Evolutionary conservation across 768 basidiomycete species (phyloP).

Genomic region (Boletus sp.): DNA sequence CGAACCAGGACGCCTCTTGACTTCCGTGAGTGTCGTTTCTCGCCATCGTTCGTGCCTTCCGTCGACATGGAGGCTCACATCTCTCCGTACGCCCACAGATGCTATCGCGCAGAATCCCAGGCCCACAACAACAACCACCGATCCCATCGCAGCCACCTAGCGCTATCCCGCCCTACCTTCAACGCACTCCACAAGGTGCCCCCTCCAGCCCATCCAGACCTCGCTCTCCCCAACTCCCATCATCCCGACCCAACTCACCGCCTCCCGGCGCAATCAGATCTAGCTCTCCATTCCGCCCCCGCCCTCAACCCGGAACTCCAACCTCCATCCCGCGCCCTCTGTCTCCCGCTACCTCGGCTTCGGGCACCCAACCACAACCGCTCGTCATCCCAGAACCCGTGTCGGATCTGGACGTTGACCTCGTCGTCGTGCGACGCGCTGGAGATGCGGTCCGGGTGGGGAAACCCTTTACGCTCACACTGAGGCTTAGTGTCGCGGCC

Average conservation of each 20-base stretch:
- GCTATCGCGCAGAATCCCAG: conserved; percentile 78
- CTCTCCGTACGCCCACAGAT: conserved; percentile 38
- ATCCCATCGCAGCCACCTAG: conserved; percentile 49
- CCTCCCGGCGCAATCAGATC: conserved; percentile 45
- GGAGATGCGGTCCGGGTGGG: conserved; percentile 46
- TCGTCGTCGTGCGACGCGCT: conserved; percentile 52
- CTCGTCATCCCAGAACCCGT: conserved; percentile 17
- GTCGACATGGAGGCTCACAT: neutral
- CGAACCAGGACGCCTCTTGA: conserved; percentile 83
- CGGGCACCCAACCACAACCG: conserved; percentile 19
- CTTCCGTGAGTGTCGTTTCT: conserved; percentile 51
- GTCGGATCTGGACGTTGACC: conserved; percentile 54
- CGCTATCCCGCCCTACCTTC: conserved; percentile 78
- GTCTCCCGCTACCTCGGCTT: conserved; percentile 26
- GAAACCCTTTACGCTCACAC: conserved; percentile 57
- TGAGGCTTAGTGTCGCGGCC: conserved; percentile 53
- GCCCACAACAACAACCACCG: conserved; percentile 35
- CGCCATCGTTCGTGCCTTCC: neutral
- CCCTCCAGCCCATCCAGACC: conserved; percentile 47
- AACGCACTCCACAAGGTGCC: conserved; percentile 44
- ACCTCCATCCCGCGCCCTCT: conserved; percentile 26
- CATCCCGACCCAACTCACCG: conserved; percentile 58
- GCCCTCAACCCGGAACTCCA: conserved; percentile 30
- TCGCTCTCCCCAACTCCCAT: conserved; percentile 54
- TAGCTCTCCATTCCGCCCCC: conserved; percentile 40